phyloP scores from a whole-genome alignment of 75 land plant genomes.

The Cunninghamia lanceolata region DNA sequence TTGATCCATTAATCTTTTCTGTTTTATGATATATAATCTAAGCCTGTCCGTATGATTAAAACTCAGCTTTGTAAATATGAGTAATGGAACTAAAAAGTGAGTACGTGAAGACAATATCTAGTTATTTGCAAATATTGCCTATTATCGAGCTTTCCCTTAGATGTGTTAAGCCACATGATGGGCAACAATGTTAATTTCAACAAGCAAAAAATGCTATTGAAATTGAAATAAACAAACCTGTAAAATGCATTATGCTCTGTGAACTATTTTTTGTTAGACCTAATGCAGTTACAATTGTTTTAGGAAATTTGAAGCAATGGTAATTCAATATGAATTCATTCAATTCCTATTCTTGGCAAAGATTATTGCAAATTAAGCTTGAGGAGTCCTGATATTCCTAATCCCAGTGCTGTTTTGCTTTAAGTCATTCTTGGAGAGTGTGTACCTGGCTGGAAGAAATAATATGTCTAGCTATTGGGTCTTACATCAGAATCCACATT shows the following conservation, averaged over 20 bases:
- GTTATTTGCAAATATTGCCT: neutral
- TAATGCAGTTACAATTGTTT: neutral
- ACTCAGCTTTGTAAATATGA: neutral
- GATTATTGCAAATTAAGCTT: neutral
- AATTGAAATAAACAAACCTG: neutral
- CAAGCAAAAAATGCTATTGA: neutral
- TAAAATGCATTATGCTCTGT: neutral
- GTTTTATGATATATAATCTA: constrained; percentile 5
- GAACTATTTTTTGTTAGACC: neutral
- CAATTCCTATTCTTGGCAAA: neutral
- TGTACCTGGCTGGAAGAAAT: neutral
- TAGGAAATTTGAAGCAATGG: neutral
- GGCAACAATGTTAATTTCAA: neutral
- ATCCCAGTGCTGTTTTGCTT: neutral
- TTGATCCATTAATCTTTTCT: neutral
- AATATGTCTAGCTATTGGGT: neutral
- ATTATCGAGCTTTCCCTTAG: neutral
- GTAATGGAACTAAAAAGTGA: neutral
- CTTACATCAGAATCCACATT: neutral
- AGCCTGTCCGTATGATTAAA: neutral
- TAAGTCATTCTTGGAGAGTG: too few species aligned
- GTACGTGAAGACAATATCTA: neutral
- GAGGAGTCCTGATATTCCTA: neutral
- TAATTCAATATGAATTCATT: neutral
- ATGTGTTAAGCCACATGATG: neutral